These are phyloP conservation scores for Mycena filopes DNA, from an alignment of 768 basidiomycete genomes.

Conservation along the genomic window DNA sequence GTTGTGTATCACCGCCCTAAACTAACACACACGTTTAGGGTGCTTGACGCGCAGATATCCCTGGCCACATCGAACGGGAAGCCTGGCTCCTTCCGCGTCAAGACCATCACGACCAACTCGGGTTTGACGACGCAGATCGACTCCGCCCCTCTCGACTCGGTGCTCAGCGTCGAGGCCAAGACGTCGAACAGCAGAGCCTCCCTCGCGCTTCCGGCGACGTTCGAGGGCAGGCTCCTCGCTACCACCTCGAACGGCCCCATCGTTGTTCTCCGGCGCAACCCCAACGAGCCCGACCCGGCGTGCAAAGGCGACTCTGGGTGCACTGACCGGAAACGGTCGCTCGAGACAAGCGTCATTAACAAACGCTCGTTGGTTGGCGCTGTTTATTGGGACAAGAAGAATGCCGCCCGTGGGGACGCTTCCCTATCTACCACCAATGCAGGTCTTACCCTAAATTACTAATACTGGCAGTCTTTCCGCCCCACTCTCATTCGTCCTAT, in stretches of 20 bases:
- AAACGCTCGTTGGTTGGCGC: constrained; percentile 1
- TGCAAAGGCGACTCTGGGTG: background rate
- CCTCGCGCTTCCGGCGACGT: constrained; percentile 47
- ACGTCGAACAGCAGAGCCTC: constrained; percentile 42
- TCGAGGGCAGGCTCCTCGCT: constrained; percentile 54
- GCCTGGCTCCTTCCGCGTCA: constrained; percentile 47
- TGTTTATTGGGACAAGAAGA: constrained; percentile 31
- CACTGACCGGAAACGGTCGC: constrained; percentile 43
- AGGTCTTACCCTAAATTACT: background rate
- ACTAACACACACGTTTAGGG: constrained; percentile 37
- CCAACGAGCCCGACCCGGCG: constrained; percentile 44
- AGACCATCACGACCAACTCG: constrained; percentile 42
- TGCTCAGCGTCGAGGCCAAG: constrained; percentile 41
- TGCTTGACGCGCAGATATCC: constrained; percentile 42
- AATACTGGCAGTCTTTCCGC: background rate
- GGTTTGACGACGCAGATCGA: constrained; percentile 41
- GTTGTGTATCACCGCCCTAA: background rate
- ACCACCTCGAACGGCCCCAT: constrained; percentile 37
- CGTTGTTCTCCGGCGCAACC: constrained; percentile 30
- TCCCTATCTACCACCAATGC: constrained; percentile 24
- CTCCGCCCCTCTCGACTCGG: constrained; percentile 48
- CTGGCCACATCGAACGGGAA: constrained; percentile 42
- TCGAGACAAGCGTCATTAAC: constrained; percentile 17
- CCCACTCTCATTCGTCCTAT: constrained; percentile 23
- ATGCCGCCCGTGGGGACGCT: constrained; percentile 17